Evolutionary conservation across 345 rosid genomes (phyloP), one percentile per base, ranked within the genome.

Genomic region (Hevea brasiliensis): DNA sequence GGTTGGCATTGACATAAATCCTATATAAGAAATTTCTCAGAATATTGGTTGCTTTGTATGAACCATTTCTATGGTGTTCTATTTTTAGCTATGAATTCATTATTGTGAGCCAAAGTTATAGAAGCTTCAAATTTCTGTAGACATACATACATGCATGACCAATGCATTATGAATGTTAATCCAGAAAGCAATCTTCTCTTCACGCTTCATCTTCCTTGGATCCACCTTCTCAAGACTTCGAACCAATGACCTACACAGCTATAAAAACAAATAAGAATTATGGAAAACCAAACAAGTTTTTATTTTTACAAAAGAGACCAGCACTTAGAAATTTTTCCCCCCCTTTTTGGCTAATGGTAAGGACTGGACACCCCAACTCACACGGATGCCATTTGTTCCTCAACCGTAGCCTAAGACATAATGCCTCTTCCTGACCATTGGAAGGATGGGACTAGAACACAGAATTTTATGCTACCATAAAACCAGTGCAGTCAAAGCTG

Each of bases 161-260:
- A 90, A 75, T 58, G 98, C 96, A 85, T 93, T 93, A 77, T 93
- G 96, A 78, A 90, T 84, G 80, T 93, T 93, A 61, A 90, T 87
- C 96, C 94, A 92, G 83, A 92, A 92, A n/a, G 96, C 96, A 40
- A 90, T 94, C 86, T 88, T 92, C 84, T 89, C 91, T 84, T 92
- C 98, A 0, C 97, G 90, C 85, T 81, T 93, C 98, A 93, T 84
- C 84, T 84, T 87, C 80, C 77, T 77, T 0, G 87, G 92, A 70
- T 93, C 93, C 76, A 89, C 85, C 76, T 81, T 87, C 89, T 90
- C 98, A 23, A 93, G 98, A 78, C 74, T 85, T 40, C 81, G 83
- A 57, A 90, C 90, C 83, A 93, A 45, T 56, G 89, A 87, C 83
- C 97, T 93, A 66, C 83, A 75, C 11, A 75, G 70, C 53, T 27